Conservation (phyloP, 1,284 basidiomycete species). For the Tranzscheliella williamsii region DNA sequence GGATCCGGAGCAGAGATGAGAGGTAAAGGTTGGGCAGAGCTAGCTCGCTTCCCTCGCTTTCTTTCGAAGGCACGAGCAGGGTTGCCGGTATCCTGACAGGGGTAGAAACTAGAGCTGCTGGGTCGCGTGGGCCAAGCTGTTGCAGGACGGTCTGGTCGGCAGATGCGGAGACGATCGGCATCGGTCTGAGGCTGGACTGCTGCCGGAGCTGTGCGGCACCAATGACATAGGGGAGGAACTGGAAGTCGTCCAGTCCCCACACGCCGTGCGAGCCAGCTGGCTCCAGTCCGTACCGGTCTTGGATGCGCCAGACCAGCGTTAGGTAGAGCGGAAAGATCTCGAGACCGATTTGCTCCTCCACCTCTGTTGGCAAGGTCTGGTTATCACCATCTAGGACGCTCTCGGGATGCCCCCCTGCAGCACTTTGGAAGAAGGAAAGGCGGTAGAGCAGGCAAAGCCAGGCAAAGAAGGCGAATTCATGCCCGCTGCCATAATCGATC, state of each 20-base stretch:
- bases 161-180: constrained; percentile 5
- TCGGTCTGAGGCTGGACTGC: constrained; percentile 8
- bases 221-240: constrained; percentile 86
- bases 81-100: not conserved
- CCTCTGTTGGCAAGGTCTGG: not conserved
- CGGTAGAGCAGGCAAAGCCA: constrained; percentile 51
- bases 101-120: constrained; percentile 3
- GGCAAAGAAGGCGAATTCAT: constrained; percentile 67
- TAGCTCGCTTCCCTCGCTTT: not conserved
- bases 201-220: constrained; percentile 82
- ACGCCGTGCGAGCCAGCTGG: constrained; percentile 97
- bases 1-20: constrained; percentile 70
- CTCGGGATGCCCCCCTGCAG: too few species aligned
- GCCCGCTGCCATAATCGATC: constrained; percentile 95
- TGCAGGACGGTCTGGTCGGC: constrained; percentile 4
- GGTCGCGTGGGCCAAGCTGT: not conserved
- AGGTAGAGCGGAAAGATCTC: constrained; percentile 76
- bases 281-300: constrained; percentile 87
- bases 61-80: constrained; percentile 1
- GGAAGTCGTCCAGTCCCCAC: constrained; percentile 93
- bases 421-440: constrained; percentile 39
- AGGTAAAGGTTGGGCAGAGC: constrained; percentile 56
- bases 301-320: constrained; percentile 78
- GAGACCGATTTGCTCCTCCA: constrained; percentile 61
- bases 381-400: not conserved